Evolutionary conservation across 2,329 filamentous ascomycete genomes (phyloP).

Genomic region (Emergomyces orientalis): DNA sequence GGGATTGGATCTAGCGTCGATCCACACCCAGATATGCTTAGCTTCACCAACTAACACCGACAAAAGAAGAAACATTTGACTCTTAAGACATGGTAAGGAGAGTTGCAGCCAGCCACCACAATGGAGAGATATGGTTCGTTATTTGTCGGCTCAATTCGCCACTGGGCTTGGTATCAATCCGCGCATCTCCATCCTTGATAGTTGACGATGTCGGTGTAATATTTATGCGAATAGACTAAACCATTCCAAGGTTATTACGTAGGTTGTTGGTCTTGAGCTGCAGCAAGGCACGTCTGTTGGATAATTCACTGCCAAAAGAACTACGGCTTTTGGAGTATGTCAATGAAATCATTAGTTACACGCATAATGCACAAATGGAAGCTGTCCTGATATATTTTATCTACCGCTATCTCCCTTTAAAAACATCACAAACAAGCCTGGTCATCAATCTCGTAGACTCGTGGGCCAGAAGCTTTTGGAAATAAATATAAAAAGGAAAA

Average conservation of each 20-base stretch:
- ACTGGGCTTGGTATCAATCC: not conserved
- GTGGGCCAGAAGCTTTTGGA: not conserved
- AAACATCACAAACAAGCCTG: not conserved
- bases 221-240: not conserved
- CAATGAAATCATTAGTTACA: not conserved
- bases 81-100: not conserved
- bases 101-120: not conserved
- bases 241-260: not conserved
- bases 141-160: not conserved
- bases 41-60: no score
- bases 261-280: not conserved
- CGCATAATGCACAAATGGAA: not conserved
- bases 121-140: not conserved
- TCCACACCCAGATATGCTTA: not conserved
- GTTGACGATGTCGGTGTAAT: not conserved
- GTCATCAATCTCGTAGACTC: conserved; percentile 11
- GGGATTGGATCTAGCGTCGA: not conserved
- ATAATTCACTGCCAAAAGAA: not conserved
- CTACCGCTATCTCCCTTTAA: conserved; percentile 7
- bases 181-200: not conserved
- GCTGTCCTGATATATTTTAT: conserved; percentile 5
- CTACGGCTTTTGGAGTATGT: not conserved
- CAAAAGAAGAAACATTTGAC: not conserved
- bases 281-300: not conserved
- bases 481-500: not conserved